Base-by-base conservation (phyloP, 2,329 filamentous ascomycete genomes). In the Aureobasidium sp. region DNA sequence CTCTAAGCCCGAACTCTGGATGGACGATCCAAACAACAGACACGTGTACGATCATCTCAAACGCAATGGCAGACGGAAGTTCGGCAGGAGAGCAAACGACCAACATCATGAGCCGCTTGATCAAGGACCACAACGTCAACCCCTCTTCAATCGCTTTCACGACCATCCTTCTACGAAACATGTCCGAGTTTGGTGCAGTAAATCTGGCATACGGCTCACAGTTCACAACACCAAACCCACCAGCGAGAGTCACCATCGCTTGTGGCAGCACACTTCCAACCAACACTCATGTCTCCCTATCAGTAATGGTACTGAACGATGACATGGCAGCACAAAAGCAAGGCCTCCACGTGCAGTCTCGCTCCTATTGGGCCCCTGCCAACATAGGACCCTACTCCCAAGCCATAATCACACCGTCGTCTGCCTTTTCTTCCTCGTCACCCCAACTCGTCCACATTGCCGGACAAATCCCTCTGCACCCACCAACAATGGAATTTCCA, bases 321-420 rank as follows among this genome's bases (percentile, higher is more conserved):
- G 34, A 9, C 14, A 25, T 57, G 1, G 34, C 27, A 44, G 66
- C 67, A 20, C 60, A 63, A 42, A 67, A 69, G 62, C 72, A 76
- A 62, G 89, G 75, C 0, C 81, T 97, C 1, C 94, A 99, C 73
- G 92, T 99, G 6, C 94, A 97, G 75, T 92, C 89, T 3, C 81
- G 90, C 42, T 96, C 91, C 12, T 97, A 97, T 79, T 99, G 94
- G 94, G 94, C 94, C 0, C 94, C 94, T 0, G 93, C 94, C 22
- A 97, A 97, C 70, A 97, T 99, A 60, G 94, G 94, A 0, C 94
- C 94, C 0, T 97, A 97, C 74, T 97, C 92, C 62, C 94, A 99
- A 76, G 91, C 91, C 4, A 85, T 94, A 55, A 80, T 82, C 2
- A 76, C 84, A 12, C 78, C 78, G 25, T 25, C 48, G 17, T 14